Percentiles rank a stretch among this genome's conserved stretches.
Evolutionary conservation across 2,329 filamentous ascomycete genomes (phyloP).

Genomic region (Colletotrichum chrysophilum): DNA sequence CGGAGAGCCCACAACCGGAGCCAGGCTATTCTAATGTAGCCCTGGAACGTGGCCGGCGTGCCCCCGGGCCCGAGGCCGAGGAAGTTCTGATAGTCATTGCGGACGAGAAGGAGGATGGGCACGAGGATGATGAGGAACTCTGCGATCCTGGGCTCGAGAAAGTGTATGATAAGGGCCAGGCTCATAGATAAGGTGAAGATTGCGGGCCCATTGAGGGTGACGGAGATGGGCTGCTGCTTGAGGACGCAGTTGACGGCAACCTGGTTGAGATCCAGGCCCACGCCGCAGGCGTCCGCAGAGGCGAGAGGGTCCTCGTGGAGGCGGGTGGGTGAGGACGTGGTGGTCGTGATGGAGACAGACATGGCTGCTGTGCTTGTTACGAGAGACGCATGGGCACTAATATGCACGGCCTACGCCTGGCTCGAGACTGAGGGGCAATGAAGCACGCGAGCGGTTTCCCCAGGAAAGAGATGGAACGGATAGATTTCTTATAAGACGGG

Average conservation of each 20-base stretch:
- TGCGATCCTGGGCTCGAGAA: constrained; percentile 51
- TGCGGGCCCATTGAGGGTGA: constrained; percentile 57
- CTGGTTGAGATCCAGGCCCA: constrained; percentile 39
- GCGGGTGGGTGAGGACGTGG: background rate
- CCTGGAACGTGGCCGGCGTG: constrained; percentile 74
- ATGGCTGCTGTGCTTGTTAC: constrained; percentile 6
- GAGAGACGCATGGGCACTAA: constrained; percentile 21
- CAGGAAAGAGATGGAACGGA: background rate
- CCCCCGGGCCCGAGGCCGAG: constrained; percentile 80
- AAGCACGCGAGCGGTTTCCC: background rate
- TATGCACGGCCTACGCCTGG: constrained; percentile 16
- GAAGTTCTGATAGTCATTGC: constrained; percentile 78
- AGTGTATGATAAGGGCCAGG: constrained; percentile 58
- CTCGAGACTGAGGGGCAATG: background rate
- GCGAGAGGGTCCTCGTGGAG: constrained; percentile 11
- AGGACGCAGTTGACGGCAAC: constrained; percentile 34
- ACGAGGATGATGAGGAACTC: constrained; percentile 55
- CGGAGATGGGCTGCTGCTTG: constrained; percentile 54
- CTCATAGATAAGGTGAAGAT: constrained; percentile 50
- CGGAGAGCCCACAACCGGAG: constrained; percentile 74
- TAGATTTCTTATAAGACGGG: background rate
- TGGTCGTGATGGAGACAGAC: constrained; percentile 20
- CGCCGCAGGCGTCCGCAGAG: background rate
- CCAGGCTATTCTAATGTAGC: constrained; percentile 76
- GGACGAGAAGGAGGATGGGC: constrained; percentile 57